Percentiles rank a stretch among this genome's conserved stretches.
These are phyloP conservation scores for Colletotrichum siamense DNA, from an alignment of 2,329 filamentous ascomycete species.

Conservation along the genomic window DNA sequence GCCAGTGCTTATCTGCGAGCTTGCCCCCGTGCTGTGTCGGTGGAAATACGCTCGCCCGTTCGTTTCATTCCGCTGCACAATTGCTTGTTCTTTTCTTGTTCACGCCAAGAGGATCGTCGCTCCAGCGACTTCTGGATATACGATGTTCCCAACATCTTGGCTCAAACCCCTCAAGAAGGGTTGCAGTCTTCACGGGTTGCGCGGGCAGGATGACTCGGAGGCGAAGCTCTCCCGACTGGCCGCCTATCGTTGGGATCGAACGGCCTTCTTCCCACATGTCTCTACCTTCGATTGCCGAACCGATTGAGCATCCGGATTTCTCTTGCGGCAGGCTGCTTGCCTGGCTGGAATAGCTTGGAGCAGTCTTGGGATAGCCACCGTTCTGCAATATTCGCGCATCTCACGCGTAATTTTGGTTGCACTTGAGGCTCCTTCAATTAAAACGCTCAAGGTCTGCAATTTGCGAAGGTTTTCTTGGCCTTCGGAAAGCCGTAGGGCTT, in stretches of 20 bases:
- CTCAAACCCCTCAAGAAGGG: background rate
- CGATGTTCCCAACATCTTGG: background rate
- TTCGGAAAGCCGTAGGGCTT: background rate
- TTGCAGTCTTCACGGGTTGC: background rate
- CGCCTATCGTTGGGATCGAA: background rate
- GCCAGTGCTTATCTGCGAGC: background rate
- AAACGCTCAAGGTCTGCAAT: background rate
- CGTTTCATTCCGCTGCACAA: background rate
- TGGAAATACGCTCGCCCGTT: background rate
- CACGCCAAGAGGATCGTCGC: background rate
- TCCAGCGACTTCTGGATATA: background rate
- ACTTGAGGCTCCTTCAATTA: background rate
- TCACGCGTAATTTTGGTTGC: background rate
- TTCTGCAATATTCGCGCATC: background rate
- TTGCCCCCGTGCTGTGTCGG: background rate
- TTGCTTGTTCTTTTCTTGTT: background rate
- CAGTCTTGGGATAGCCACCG: background rate
- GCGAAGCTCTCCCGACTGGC: background rate
- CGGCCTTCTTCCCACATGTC: background rate
- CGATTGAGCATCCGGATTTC: background rate
- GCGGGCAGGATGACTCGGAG: background rate
- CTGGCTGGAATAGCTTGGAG: background rate
- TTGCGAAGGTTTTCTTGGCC: background rate
- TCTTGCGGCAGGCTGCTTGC: background rate
- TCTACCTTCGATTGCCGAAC: background rate